A percentile compares a stretch with the other conserved stretches of the same genome.
Evolutionary conservation across 2,329 filamentous ascomycete species (phyloP).

Genomic region (Bipolaris zeicola): DNA sequence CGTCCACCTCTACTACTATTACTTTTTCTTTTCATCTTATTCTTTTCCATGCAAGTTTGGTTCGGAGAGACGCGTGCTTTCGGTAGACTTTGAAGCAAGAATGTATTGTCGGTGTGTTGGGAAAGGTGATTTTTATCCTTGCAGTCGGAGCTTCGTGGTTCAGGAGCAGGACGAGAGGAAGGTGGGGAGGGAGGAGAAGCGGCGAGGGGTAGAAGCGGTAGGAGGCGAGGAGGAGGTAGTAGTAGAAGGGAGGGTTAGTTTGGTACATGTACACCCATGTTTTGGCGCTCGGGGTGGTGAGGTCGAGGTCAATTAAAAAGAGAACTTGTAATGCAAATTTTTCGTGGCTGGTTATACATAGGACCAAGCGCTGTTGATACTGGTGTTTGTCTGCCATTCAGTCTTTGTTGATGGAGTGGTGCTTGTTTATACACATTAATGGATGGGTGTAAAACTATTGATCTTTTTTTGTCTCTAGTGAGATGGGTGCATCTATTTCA

Average conservation of each 20-base stretch:
- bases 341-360: not conserved
- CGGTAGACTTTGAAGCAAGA: not conserved
- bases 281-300: not conserved
- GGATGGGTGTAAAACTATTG: no score
- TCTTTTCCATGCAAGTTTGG: not conserved
- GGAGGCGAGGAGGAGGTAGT: not conserved
- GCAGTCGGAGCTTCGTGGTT: not conserved
- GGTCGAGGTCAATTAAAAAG: not conserved
- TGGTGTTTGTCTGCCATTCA: no score
- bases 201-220: not conserved
- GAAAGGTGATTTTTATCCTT: not conserved
- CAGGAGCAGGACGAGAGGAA: not conserved
- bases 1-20: not conserved
- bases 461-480: no score
- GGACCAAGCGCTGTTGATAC: not conserved
- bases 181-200: not conserved
- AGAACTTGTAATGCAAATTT: not conserved
- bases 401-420: no score
- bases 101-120: not conserved
- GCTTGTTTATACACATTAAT: no score
- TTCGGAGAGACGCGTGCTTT: not conserved
- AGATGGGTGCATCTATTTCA: no score
- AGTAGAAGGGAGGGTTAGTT: not conserved
- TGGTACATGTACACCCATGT: not conserved
- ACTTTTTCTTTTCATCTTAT: not conserved